Conservation (phyloP, 1,139 yeast genomes). For the Tardiomyces depauwii region DNA sequence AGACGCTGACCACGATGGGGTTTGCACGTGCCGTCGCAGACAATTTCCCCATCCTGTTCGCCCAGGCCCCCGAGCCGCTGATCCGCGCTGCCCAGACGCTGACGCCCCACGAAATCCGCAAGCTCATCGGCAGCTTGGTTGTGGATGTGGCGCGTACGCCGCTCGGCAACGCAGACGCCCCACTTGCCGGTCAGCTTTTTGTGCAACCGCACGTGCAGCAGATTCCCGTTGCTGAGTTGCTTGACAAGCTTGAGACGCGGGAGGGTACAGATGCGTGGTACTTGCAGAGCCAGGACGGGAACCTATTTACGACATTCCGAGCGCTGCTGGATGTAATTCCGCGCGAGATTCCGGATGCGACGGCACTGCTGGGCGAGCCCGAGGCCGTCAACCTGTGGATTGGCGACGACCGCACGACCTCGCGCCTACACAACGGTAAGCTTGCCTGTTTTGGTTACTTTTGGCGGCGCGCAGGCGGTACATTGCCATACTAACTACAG, state of each 20-base stretch:
- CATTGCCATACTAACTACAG: slow-evolving; percentile 3
- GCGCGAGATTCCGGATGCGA: slow-evolving; percentile 8
- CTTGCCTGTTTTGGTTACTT: too few relatives aligned
- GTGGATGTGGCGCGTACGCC: slow-evolving; percentile 28
- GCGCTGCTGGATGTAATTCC: slow-evolving; percentile 14
- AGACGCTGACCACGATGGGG: neutral
- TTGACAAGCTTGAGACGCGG: slow-evolving; percentile 10
- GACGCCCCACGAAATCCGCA: slow-evolving; percentile 7
- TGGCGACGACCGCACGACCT: slow-evolving; percentile 24
- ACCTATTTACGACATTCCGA: slow-evolving; percentile 19
- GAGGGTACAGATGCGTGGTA: slow-evolving; percentile 16
- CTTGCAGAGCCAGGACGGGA: slow-evolving; percentile 30
- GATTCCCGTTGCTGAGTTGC: slow-evolving; percentile 17
- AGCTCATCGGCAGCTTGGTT: slow-evolving; percentile 8
- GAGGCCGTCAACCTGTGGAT: slow-evolving; percentile 31
- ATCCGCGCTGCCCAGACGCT: neutral
- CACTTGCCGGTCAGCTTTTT: slow-evolving; percentile 19
- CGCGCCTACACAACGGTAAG: slow-evolving; percentile 26
- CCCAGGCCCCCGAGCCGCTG: neutral
- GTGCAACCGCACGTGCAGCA: slow-evolving; percentile 22
- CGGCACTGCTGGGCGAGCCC: slow-evolving; percentile 22
- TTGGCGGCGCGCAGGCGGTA: neutral
- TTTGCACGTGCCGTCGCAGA: neutral
- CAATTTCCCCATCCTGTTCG: neutral
- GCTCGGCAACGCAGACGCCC: slow-evolving; percentile 30